Conservation (phyloP, 75 land plant species). For the Chamaecyparis obtusa region DNA sequence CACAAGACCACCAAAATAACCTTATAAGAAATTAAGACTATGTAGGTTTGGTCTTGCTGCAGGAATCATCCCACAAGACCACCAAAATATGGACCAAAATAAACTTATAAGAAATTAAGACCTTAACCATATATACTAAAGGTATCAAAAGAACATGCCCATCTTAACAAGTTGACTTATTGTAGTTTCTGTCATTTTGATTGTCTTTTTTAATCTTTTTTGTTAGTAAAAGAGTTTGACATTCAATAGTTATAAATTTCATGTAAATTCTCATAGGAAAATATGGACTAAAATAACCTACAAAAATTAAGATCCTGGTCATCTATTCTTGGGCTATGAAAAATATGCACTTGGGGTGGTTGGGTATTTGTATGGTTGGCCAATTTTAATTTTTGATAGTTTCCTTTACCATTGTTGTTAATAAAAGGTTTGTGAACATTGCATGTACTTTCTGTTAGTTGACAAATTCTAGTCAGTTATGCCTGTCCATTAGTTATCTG, state of each 20-base stretch:
- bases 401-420: not conserved
- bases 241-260: too few relatives aligned
- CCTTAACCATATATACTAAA: not conserved
- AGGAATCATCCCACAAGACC: not conserved
- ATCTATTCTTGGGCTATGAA: not conserved
- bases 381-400: not conserved
- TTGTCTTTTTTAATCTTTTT: not conserved
- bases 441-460: not conserved
- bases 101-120: not conserved
- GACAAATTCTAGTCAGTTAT: not conserved
- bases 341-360: not conserved
- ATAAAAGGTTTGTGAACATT: not conserved
- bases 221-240: not conserved
- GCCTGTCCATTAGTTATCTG: not conserved
- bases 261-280: not conserved
- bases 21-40: not conserved
- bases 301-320: not conserved
- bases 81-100: not conserved
- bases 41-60: not conserved
- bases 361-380: not conserved
- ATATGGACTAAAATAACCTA: not conserved
- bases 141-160: not conserved
- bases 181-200: not conserved
- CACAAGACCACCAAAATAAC: not conserved
- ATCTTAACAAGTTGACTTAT: not conserved